Evolutionary conservation across 1,284 basidiomycete genomes (phyloP).

Genomic region (Melampsora allii-populina): DNA sequence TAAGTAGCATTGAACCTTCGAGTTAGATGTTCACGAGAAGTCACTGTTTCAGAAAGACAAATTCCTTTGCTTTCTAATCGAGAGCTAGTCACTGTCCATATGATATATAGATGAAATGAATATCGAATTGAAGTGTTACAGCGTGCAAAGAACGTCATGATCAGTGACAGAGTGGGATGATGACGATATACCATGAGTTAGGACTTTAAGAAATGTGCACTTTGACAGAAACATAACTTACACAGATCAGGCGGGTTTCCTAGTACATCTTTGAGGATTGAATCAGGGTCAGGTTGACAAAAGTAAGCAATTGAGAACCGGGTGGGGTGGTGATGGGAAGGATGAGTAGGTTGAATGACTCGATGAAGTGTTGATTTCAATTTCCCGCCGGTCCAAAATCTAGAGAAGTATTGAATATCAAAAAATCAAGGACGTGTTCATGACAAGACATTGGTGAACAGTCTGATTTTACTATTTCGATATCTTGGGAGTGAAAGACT

Average conservation of each 20-base stretch:
- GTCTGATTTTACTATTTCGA: not conserved
- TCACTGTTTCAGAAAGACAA: not conserved
- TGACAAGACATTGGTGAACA: not conserved
- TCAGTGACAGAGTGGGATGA: not conserved
- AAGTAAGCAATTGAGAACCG: slow-evolving; percentile 5
- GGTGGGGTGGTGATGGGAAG: not conserved
- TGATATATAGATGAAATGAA: not conserved
- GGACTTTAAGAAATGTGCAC: too few species aligned
- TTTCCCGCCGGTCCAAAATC: slow-evolving; percentile 4
- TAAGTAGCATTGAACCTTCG: not conserved
- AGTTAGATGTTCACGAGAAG: not conserved
- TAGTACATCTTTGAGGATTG: not conserved
- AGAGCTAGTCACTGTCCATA: not conserved
- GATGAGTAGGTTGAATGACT: slow-evolving; percentile 8
- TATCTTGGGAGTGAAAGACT: not conserved
- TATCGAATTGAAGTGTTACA: not conserved
- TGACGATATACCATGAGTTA: not conserved
- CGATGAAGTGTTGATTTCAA: slow-evolving; percentile 5
- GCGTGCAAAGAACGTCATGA: not conserved
- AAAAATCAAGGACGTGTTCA: not conserved
- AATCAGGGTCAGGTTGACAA: slow-evolving; percentile 7
- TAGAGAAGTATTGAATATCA: not conserved
- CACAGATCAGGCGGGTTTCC: not conserved
- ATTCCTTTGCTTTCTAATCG: not conserved
- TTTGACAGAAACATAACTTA: not conserved